Percentiles rank a stretch among this genome's conserved stretches.
Evolutionary conservation across 441 rosid genomes (phyloP).

Genomic region (Kokia cookei): DNA sequence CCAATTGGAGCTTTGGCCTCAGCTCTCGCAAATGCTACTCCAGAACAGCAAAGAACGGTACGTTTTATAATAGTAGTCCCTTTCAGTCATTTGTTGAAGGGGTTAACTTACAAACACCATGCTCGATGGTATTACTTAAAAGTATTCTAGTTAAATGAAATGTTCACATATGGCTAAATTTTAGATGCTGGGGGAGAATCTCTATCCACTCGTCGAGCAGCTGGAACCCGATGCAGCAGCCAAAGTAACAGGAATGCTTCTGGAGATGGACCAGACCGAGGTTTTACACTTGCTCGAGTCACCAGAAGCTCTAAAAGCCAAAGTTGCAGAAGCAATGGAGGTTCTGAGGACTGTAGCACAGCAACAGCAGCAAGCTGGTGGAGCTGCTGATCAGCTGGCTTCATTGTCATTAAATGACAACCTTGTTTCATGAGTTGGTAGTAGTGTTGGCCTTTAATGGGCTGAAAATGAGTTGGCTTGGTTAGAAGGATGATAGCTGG

Average conservation of each 20-base stretch:
- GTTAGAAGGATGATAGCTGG: constrained; percentile 6
- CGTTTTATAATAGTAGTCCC: neutral
- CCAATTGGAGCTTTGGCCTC: constrained; percentile 72
- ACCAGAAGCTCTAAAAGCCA: constrained; percentile 72
- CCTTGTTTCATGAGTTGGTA: constrained; percentile 38
- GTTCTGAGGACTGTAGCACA: constrained; percentile 70
- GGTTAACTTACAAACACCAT: neutral
- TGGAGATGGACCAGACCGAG: constrained; percentile 94
- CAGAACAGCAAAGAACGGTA: constrained; percentile 85
- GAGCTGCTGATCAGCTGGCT: constrained; percentile 57
- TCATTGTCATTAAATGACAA: constrained; percentile 60
- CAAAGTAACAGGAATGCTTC: constrained; percentile 88
- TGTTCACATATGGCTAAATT: neutral
- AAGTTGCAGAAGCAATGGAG: constrained; percentile 85
- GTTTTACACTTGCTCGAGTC: constrained; percentile 83
- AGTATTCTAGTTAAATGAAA: neutral
- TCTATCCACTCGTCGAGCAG: constrained; percentile 83
- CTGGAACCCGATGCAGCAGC: constrained; percentile 79
- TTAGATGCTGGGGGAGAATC: constrained; percentile 85
- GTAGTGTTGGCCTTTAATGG: neutral
- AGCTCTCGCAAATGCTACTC: constrained; percentile 74
- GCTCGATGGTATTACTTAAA: neutral
- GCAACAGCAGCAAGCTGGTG: constrained; percentile 58
- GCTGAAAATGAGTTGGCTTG: constrained; percentile 1
- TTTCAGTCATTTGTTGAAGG: neutral